Base-by-base conservation (phyloP, 164 flowering plant species). In the Dillenia turbinata region DNA sequence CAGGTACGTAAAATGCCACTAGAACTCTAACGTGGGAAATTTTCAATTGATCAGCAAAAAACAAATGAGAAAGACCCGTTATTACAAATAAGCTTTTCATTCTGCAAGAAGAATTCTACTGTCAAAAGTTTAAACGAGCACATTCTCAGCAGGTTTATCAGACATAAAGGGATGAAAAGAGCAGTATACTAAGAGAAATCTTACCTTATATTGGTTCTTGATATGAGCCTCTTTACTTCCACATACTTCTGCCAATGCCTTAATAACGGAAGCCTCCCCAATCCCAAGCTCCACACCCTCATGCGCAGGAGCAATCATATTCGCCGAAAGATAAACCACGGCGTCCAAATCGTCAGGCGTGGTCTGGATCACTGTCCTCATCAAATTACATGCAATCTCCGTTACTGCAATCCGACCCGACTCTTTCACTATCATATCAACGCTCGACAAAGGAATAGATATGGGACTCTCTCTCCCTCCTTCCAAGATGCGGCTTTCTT, bases 221-320 rank as follows among this genome's bases (percentile, higher is more conserved):
- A 95, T 78, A 45, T 83, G 79, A n/a, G 68, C 75, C 67, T 88
- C 97, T n/a, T 82, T 85, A 57, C 87, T 78, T 47, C 97, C 97
- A 78, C 75, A 95, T 9, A 97, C 90, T 72, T 86, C 92, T 0
- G 97, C 86, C 12, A 95, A 84, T 1, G 89, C 96, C 78, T 85
- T 92, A 17, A 86, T 87, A 56, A 95, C 79, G 0, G 87, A 68
- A 17, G 97, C 80, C 66, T 95, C 99, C 49, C 97, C 97, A 63
- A 95, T 86, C n/a, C 99, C 99, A 14, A 95, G 83, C 83, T 95
- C 97, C 54, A 92, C 47, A 3, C 99, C 99, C 54, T 89, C 90
- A 54, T 95, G 96, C 8, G 97, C 79, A 5, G 99, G 86, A 0
- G 96, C 90, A 66, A 95, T 79, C 83, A 73, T 83, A 64, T 90